These are phyloP conservation scores for Escovopsis sp. DNA, from an alignment of 2,329 filamentous ascomycete species.

Conservation along the genomic window DNA sequence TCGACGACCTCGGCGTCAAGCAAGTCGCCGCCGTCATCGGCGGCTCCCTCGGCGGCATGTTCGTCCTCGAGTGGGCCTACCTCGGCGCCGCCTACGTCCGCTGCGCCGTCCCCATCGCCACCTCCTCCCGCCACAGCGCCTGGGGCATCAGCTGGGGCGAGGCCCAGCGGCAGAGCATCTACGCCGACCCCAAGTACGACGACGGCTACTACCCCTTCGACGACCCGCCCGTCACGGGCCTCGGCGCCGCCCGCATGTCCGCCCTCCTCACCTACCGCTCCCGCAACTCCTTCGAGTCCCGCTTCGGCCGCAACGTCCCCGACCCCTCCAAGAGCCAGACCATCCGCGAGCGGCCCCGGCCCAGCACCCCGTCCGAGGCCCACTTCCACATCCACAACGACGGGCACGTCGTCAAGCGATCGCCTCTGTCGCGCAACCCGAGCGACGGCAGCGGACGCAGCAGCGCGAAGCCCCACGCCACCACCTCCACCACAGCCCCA, in stretches of 20 bases:
- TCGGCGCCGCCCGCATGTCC: slow-evolving; percentile 92
- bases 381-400: slow-evolving; percentile 77
- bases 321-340: slow-evolving; percentile 72
- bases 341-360: slow-evolving; percentile 53
- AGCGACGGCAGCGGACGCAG: slow-evolving; percentile 17
- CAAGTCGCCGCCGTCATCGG: slow-evolving; percentile 68
- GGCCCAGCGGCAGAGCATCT: slow-evolving; percentile 83
- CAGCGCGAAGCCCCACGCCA: slow-evolving; percentile 7
- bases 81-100: slow-evolving; percentile 75
- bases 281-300: slow-evolving; percentile 88
- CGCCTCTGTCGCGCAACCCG: slow-evolving; percentile 30
- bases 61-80: slow-evolving; percentile 85
- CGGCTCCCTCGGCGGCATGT: slow-evolving; percentile 78
- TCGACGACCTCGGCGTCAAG: slow-evolving; percentile 66
- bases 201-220: slow-evolving; percentile 86
- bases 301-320: slow-evolving; percentile 85
- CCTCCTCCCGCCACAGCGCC: slow-evolving; percentile 69
- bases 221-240: slow-evolving; percentile 71
- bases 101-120: slow-evolving; percentile 69
- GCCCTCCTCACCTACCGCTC: slow-evolving; percentile 91
- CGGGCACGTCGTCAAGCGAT: slow-evolving; percentile 50
- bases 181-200: slow-evolving; percentile 95
- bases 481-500: background rate
- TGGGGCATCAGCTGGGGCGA: slow-evolving; percentile 90
- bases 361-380: slow-evolving; percentile 48